Evolutionary conservation across 1,139 yeast genomes (phyloP), one percentile per base, ranked within the genome.

Genomic region (Saccharomycopsis phalli): DNA sequence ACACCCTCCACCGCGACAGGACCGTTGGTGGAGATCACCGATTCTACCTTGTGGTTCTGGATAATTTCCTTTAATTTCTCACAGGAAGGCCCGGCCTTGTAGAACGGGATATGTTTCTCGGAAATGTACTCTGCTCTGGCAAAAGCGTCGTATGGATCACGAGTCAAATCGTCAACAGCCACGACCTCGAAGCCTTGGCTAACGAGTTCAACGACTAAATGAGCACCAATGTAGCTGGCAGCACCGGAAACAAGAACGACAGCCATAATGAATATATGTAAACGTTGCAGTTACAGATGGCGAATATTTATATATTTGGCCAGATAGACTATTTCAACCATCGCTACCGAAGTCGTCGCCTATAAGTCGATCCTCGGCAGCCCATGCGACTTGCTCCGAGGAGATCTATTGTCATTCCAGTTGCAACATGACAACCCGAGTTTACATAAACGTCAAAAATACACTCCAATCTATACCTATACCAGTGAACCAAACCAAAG

Each of bases 221-320:
- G 94, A 14, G 91, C 79, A 21, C 94, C 94, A 53, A 83, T 81
- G 60, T 83, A 83, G 25, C 94, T 94, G 26, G 93, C 86, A 42
- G 94, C 94, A 36, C 94, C 94, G 25, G 94, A 81, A 27, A 83
- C 88, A 45, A 82, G 65, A 44, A 81, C 31, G n/a, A 11, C n/a
- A 22, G 25, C 8, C 25, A 22, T 22, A 6, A 6, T 22, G 25
- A n/a, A n/a, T n/a, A n/a, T n/a, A n/a, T n/a, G n/a, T n/a, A n/a
- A n/a, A n/a, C n/a, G n/a, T n/a, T n/a, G n/a, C n/a, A n/a, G n/a
- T n/a, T n/a, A n/a, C n/a, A n/a, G n/a, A n/a, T n/a, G n/a, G n/a
- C n/a, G n/a, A n/a, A n/a, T n/a, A n/a, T n/a, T n/a, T n/a, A n/a
- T n/a, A n/a, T n/a, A n/a, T n/a, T n/a, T n/a, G n/a, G n/a, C n/a